Conservation (phyloP, 257 asterid species). For the Capsicum baccatum region DNA sequence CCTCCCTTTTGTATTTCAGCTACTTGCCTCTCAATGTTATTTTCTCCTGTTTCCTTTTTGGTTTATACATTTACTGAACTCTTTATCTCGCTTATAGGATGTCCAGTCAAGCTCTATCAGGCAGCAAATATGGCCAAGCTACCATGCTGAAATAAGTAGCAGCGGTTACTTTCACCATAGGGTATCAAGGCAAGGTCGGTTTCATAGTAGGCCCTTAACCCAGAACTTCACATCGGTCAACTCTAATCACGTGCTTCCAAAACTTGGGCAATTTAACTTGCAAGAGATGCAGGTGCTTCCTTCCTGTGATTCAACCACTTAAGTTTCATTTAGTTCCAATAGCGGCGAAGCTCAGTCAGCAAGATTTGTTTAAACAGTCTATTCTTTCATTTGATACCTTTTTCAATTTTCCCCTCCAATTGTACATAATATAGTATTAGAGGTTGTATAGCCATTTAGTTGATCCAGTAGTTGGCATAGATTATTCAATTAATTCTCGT, state of each 20-base stretch:
- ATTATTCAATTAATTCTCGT: neutral
- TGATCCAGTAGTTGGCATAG: slow-evolving; percentile 25
- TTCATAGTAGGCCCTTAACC: slow-evolving; percentile 35
- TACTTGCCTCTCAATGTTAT: neutral
- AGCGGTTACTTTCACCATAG: slow-evolving; percentile 43
- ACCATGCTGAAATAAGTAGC: slow-evolving; percentile 39
- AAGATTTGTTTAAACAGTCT: slow-evolving; percentile 32
- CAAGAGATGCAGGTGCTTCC: slow-evolving; percentile 36
- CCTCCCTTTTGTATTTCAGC: neutral
- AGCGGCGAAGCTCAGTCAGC: slow-evolving; percentile 34
- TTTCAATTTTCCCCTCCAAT: slow-evolving; percentile 32
- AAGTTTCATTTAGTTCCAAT: slow-evolving; percentile 35
- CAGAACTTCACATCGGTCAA: slow-evolving; percentile 37
- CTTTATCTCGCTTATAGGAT: slow-evolving; percentile 44
- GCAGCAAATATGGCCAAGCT: slow-evolving; percentile 44
- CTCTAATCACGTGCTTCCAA: slow-evolving; percentile 39
- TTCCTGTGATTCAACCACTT: slow-evolving; percentile 34
- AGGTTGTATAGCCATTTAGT: neutral
- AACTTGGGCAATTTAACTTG: slow-evolving; percentile 34
- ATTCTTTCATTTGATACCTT: slow-evolving; percentile 10
- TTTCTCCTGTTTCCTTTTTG: neutral
- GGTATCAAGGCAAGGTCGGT: slow-evolving; percentile 35
- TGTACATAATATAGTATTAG: slow-evolving; percentile 46
- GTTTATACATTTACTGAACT: slow-evolving; percentile 9
- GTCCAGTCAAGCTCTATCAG: slow-evolving; percentile 43